A percentile compares a stretch with the other conserved stretches of the same genome.
Evolutionary conservation across 768 basidiomycete species (phyloP).

Genomic region (Mycena olivaceomarginata): DNA sequence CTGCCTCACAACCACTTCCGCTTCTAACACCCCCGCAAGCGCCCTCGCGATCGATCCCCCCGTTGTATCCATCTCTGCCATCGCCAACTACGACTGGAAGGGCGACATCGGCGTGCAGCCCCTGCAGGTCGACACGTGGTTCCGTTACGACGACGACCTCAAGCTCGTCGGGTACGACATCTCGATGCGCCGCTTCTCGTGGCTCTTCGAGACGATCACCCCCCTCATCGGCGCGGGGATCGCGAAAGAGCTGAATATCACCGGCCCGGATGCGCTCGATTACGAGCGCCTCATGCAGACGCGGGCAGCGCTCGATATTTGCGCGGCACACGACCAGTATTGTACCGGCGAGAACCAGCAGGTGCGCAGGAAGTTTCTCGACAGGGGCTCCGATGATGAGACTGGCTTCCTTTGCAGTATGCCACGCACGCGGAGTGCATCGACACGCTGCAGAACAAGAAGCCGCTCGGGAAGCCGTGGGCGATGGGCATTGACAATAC

Average conservation of each 20-base stretch:
- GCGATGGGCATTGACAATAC: constrained; percentile 22
- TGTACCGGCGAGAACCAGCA: constrained; percentile 16
- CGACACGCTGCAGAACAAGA: not conserved
- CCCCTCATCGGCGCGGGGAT: constrained; percentile 2
- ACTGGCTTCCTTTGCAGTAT: not conserved
- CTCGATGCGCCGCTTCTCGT: constrained; percentile 14
- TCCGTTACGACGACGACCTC: constrained; percentile 22
- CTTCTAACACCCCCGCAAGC: not conserved
- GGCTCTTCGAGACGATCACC: constrained; percentile 14
- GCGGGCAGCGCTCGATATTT: constrained; percentile 8
- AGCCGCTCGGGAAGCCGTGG: constrained; percentile 22
- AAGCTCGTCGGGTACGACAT: constrained; percentile 24
- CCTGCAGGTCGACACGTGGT: constrained; percentile 25
- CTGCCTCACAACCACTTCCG: not conserved
- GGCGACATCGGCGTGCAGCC: constrained; percentile 13
- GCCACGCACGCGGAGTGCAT: constrained; percentile 11
- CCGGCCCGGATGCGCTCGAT: constrained; percentile 4
- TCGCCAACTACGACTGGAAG: constrained; percentile 27
- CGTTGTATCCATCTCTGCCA: constrained; percentile 6
- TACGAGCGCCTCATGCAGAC: constrained; percentile 8
- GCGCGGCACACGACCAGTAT: constrained; percentile 3
- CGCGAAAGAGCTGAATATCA: constrained; percentile 4
- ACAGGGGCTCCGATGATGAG: no score
- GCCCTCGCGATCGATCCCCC: constrained; percentile 10
- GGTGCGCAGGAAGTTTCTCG: not conserved